phyloP scores from a whole-genome alignment of 179 eudicot genomes.

The Camellia oleifera region DNA sequence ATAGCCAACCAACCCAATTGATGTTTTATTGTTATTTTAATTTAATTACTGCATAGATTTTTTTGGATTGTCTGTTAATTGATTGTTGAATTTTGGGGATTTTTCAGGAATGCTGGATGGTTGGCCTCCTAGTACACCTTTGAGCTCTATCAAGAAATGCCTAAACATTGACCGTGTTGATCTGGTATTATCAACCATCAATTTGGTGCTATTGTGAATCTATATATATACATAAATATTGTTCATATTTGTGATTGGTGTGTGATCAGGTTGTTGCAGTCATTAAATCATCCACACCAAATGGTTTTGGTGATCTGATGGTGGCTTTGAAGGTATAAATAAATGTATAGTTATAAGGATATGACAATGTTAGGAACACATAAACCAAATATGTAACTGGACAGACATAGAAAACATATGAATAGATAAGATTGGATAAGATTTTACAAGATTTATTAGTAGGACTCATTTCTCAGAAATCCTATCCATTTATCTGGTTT shows the following conservation, averaged over 20 bases:
- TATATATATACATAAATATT: background rate
- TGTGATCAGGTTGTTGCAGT: conserved; percentile 72
- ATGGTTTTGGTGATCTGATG: conserved; percentile 83
- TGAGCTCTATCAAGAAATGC: conserved; percentile 49
- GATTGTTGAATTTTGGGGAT: conserved; percentile 3
- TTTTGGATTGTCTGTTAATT: background rate
- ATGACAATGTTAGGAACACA: too few species aligned
- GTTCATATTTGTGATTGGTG: background rate
- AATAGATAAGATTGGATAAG: too few species aligned
- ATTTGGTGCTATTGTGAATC: background rate
- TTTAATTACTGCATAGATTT: background rate
- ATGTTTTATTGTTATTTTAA: background rate
- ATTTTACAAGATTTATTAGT: too few species aligned
- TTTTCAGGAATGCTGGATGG: conserved; percentile 31
- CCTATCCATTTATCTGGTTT: too few species aligned
- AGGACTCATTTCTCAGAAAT: too few species aligned
- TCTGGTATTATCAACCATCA: conserved; percentile 36
- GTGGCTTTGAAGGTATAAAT: conserved; percentile 62
- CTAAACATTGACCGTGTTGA: conserved; percentile 34
- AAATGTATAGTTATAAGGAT: background rate
- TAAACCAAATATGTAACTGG: too few species aligned
- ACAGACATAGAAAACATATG: too few species aligned
- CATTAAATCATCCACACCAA: conserved; percentile 66
- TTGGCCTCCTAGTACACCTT: conserved; percentile 27
- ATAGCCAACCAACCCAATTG: background rate